These are phyloP conservation scores for Hansfordia pulvinata DNA, from an alignment of 2,329 filamentous ascomycete species.

Conservation along the genomic window DNA sequence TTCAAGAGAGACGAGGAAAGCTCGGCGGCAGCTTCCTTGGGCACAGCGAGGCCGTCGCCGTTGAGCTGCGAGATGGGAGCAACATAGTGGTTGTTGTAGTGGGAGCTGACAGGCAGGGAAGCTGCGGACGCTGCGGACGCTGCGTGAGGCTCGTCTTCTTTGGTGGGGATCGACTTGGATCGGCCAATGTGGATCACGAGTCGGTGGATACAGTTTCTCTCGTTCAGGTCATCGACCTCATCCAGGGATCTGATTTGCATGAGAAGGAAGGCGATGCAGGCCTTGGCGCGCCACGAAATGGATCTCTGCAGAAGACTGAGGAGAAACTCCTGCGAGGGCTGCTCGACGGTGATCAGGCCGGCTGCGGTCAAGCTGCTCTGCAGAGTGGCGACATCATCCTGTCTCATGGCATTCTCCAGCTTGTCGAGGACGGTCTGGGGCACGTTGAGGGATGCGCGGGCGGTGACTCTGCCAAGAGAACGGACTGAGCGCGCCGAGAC, in stretches of 20 bases:
- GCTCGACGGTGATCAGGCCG: constrained; percentile 36
- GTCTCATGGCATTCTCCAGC: constrained; percentile 58
- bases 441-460: constrained; percentile 61
- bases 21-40: constrained; percentile 48
- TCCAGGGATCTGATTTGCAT: constrained; percentile 57
- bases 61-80: constrained; percentile 62
- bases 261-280: constrained; percentile 60
- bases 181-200: constrained; percentile 86
- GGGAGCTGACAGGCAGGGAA: constrained; percentile 31
- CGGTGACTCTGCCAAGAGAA: constrained; percentile 64
- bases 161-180: constrained; percentile 35
- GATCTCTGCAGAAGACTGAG: constrained; percentile 67
- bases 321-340: constrained; percentile 52
- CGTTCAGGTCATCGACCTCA: constrained; percentile 85
- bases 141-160: constrained; percentile 36
- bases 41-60: constrained; percentile 36
- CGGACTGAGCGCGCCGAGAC: constrained; percentile 55
- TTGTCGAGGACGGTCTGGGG: constrained; percentile 54
- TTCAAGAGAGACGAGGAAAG: constrained; percentile 48
- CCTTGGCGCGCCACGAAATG: constrained; percentile 55
- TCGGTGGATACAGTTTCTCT: constrained; percentile 84
- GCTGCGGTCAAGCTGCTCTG: constrained; percentile 42
- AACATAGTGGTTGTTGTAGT: constrained; percentile 58
- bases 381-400: constrained; percentile 48
- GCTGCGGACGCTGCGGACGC: too few species aligned